Evolutionary conservation across 768 basidiomycete species (phyloP), one percentile per base, ranked within the genome.

Genomic region (Paxillus involutus): DNA sequence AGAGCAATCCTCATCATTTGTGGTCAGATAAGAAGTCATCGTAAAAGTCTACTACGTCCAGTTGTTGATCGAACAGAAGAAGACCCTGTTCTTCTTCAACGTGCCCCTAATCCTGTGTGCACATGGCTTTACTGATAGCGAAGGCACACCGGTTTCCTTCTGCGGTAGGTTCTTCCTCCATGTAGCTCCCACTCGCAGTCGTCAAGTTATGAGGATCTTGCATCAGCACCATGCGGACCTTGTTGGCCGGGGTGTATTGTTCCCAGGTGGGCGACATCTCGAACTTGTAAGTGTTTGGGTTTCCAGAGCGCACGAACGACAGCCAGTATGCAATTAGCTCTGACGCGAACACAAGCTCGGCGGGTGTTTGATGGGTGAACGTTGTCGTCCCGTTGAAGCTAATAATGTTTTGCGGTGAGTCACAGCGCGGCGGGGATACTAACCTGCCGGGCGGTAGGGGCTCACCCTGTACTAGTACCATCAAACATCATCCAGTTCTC

Each of bases 401-500:
- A 48, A 33, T 50, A 16, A 2, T 35, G 9, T 39, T 13, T 12
- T 9, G 19, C 32, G 52, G 49, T 56, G 63, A 67, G 56, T 68
- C 63, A 63, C 6, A 16, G 5, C 7, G 10, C n/a, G 37, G 44
- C 13, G 29, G 36, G 17, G 37, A 30, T 45, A 17, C 21, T 14
- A 13, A 6, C 47, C 47, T 26, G 7, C 39, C 24, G 24, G 36
- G 47, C 2, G 11, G 35, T 30, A 10, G 17, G 33, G 30, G 59
- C 73, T 17, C 60, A 84, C 85, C 84, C 84, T 30, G 83, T 84
- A 53, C 80, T 80, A 2, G 74, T 78, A 1, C 86, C 84, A 19
- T 67, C 64, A 70, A 84, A 85, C 83, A 85, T 81, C 81, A 84
- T 84, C 80, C 80, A 85, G 59, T 86, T 84, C 63, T 84, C 85